phyloP scores from a whole-genome alignment of 2,329 filamentous ascomycete species.

The Trichoderma sp. region DNA sequence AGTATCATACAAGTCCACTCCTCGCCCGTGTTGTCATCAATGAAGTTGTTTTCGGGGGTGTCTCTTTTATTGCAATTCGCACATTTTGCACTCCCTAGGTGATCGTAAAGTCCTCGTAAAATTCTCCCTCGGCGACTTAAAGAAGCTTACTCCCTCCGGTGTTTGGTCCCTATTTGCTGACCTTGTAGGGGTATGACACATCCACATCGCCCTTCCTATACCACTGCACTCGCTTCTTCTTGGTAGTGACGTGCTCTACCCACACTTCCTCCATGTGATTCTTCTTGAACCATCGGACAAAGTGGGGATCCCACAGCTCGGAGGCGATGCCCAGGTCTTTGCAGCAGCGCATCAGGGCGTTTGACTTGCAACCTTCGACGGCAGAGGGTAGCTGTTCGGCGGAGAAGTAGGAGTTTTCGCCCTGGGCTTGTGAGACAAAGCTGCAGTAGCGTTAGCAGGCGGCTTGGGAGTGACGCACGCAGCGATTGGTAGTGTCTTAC shows the following conservation, averaged over 20 bases:
- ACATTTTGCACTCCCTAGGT: neutral
- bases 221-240: slow-evolving; percentile 88
- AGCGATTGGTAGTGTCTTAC: slow-evolving; percentile 47
- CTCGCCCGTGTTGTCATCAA: neutral
- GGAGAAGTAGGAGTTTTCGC: slow-evolving; percentile 91
- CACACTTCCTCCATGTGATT: slow-evolving; percentile 74
- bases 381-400: slow-evolving; percentile 89
- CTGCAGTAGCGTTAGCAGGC: slow-evolving; percentile 43
- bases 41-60: neutral
- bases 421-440: slow-evolving; percentile 86
- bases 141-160: neutral
- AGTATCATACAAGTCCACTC: slow-evolving; percentile 21
- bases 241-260: slow-evolving; percentile 82
- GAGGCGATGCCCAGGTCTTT: slow-evolving; percentile 94
- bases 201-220: slow-evolving; percentile 74
- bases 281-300: slow-evolving; percentile 78
- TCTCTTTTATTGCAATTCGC: neutral
- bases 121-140: neutral
- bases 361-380: slow-evolving; percentile 95
- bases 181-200: slow-evolving; percentile 60
- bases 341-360: slow-evolving; percentile 96
- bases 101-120: neutral
- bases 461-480: neutral
- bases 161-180: slow-evolving; percentile 22
- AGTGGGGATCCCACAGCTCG: slow-evolving; percentile 94